Conservation (phyloP, 2,329 filamentous ascomycete genomes). For the Aspergillus brasiliensis region DNA sequence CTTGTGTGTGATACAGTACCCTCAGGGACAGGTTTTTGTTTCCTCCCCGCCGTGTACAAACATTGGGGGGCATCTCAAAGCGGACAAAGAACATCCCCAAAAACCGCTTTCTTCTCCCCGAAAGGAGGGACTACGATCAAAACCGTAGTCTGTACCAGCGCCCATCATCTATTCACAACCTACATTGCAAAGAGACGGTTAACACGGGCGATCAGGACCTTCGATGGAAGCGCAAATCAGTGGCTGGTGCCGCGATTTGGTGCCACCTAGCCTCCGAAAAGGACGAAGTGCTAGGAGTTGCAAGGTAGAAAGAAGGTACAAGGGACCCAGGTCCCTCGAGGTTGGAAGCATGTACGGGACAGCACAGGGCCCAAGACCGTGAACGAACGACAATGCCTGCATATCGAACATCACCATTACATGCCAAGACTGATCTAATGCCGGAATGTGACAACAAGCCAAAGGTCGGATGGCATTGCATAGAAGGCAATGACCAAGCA, state of each 20-base stretch:
- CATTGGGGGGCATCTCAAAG: constrained; percentile 64
- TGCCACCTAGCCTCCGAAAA: constrained; percentile 41
- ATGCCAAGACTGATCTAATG: constrained; percentile 24
- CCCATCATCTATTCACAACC: constrained; percentile 58
- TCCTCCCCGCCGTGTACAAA: constrained; percentile 63
- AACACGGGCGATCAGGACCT: constrained; percentile 65
- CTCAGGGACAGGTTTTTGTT: constrained; percentile 93
- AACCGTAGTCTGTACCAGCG: constrained; percentile 47
- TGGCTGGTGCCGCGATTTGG: constrained; percentile 58
- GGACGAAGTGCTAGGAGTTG: constrained; percentile 15
- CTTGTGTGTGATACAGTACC: constrained; percentile 78
- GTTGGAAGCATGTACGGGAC: constrained; percentile 54
- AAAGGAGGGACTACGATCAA: not conserved
- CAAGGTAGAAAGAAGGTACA: constrained; percentile 45
- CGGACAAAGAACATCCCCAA: constrained; percentile 96
- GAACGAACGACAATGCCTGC: constrained; percentile 16
- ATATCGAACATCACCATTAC: constrained; percentile 20
- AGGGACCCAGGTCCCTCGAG: constrained; percentile 40
- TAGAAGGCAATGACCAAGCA: constrained; percentile 26
- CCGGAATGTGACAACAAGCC: constrained; percentile 45
- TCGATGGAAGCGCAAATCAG: constrained; percentile 49
- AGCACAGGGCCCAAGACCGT: constrained; percentile 27
- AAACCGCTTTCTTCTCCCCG: constrained; percentile 66
- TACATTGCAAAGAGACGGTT: constrained; percentile 63
- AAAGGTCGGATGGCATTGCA: constrained; percentile 27